Conservation (phyloP, 176 grass and related monocot genomes). For the Zea luxurians region DNA sequence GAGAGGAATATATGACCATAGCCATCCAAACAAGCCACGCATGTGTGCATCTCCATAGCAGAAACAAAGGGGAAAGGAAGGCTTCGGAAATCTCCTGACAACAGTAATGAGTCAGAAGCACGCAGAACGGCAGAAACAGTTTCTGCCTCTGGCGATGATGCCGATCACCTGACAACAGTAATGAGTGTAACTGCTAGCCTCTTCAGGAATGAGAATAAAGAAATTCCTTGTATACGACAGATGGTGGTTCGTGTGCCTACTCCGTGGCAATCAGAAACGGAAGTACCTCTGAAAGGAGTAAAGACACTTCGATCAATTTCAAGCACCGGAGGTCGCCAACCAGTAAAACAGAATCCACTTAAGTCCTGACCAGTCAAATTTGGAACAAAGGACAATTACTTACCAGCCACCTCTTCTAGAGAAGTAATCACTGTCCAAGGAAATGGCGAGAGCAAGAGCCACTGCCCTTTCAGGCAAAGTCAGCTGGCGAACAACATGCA, state of each 20-base stretch:
- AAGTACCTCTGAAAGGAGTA: conserved; percentile 71
- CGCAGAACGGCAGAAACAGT: not conserved
- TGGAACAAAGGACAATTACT: conserved; percentile 27
- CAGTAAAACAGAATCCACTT: conserved; percentile 9
- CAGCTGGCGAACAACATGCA: conserved; percentile 65
- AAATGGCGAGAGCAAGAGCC: conserved; percentile 81
- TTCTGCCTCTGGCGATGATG: conserved; percentile 1
- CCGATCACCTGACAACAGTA: not conserved
- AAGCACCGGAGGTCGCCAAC: not conserved
- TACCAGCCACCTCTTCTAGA: conserved; percentile 86
- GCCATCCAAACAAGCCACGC: no score
- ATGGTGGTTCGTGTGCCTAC: conserved; percentile 34
- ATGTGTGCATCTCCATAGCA: not conserved
- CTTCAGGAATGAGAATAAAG: conserved; percentile 18
- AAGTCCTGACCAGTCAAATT: not conserved
- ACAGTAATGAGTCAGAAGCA: not conserved
- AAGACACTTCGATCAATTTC: conserved; percentile 30
- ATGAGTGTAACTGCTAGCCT: not conserved
- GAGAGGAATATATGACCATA: no score
- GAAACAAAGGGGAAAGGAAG: not conserved
- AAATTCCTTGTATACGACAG: not conserved
- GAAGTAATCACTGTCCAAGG: conserved; percentile 87
- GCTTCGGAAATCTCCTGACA: not conserved
- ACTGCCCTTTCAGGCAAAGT: conserved; percentile 83
- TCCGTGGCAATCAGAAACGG: conserved; percentile 78